Evolutionary conservation across 192 early-diverging fungal species (phyloP).

Genomic region (Entrophospora sp.): DNA sequence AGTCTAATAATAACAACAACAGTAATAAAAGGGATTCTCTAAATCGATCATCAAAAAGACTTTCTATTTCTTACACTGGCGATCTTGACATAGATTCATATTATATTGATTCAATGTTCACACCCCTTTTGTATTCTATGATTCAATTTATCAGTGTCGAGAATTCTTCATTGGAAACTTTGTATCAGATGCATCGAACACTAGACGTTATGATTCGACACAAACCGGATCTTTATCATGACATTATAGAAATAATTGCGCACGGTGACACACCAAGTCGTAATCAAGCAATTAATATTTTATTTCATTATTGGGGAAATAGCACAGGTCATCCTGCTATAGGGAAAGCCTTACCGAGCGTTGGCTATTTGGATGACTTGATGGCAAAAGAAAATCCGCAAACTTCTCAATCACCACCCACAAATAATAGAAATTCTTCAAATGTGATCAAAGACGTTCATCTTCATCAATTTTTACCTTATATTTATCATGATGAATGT

Average conservation of each 20-base stretch:
- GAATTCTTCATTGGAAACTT: constrained; percentile 31
- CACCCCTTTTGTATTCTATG: constrained; percentile 36
- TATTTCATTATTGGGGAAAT: constrained; percentile 35
- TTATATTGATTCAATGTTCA: constrained; percentile 39
- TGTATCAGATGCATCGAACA: constrained; percentile 38
- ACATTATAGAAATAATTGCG: constrained; percentile 46
- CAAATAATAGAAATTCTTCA: neutral
- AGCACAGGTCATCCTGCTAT: constrained; percentile 37
- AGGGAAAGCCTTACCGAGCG: constrained; percentile 28
- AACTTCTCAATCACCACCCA: constrained; percentile 1
- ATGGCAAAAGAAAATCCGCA: constrained; percentile 12
- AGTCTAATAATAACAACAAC: neutral
- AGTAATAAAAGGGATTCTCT: neutral
- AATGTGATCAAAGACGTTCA: neutral
- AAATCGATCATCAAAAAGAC: neutral
- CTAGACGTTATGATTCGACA: constrained; percentile 34
- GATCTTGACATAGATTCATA: constrained; percentile 31
- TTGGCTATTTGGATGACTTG: constrained; percentile 24
- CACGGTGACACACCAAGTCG: constrained; percentile 25
- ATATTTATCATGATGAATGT: constrained; percentile 33
- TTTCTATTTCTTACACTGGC: constrained; percentile 18
- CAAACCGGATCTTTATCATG: constrained; percentile 41
- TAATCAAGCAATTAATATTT: constrained; percentile 28
- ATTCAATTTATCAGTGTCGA: constrained; percentile 38
- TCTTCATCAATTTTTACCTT: constrained; percentile 24